Evolutionary conservation across 257 asterid genomes (phyloP).

Genomic region (Nicotiana knightiana): DNA sequence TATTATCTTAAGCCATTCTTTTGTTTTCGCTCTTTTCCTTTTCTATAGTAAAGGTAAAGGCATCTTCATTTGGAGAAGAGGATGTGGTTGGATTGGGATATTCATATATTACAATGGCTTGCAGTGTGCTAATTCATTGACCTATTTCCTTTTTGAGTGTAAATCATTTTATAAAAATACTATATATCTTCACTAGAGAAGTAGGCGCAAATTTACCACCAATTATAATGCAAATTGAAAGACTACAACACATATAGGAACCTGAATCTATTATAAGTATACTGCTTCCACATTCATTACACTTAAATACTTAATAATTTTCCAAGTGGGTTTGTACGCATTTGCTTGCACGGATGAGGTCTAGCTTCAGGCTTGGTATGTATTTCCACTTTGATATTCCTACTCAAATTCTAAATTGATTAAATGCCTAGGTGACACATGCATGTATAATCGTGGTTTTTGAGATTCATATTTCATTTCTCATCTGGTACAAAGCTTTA

Average conservation of each 20-base stretch:
- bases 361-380: neutral
- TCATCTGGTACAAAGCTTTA: neutral
- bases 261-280: neutral
- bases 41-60: neutral
- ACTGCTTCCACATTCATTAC: neutral
- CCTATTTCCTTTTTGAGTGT: neutral
- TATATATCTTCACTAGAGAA: neutral
- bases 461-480: neutral
- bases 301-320: neutral
- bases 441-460: neutral
- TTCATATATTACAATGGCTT: neutral
- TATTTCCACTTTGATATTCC: neutral
- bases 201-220: neutral
- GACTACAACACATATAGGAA: neutral
- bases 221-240: neutral
- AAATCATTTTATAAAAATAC: neutral
- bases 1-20: neutral
- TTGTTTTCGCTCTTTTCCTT: neutral
- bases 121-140: neutral
- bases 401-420: neutral
- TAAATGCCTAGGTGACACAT: neutral
- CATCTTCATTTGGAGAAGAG: neutral
- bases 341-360: neutral
- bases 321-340: neutral
- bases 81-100: neutral